Conservation (phyloP, 148 eudicot genomes). For the Salicornia ramosissima region DNA sequence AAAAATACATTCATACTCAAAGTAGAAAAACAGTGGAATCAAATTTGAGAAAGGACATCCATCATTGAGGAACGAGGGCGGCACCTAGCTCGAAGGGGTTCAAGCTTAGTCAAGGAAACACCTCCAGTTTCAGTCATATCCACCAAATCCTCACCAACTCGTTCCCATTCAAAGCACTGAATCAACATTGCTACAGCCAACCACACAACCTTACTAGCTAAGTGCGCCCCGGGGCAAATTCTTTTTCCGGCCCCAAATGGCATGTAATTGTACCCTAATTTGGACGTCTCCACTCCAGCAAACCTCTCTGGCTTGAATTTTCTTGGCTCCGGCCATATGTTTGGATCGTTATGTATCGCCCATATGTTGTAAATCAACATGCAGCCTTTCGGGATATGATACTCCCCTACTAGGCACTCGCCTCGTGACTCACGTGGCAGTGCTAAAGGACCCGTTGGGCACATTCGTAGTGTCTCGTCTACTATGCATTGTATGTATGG, state of each 20-base stretch:
- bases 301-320: conserved; percentile 42
- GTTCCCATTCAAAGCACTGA: conserved; percentile 33
- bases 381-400: conserved; percentile 30
- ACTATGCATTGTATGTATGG: conserved; percentile 40
- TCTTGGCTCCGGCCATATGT: conserved; percentile 33
- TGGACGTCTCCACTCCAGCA: background rate
- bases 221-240: conserved; percentile 32
- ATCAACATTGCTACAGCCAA: conserved; percentile 26
- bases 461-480: conserved; percentile 37
- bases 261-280: conserved; percentile 20
- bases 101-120: conserved; percentile 11
- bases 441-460: conserved; percentile 27
- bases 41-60: conserved; percentile 16
- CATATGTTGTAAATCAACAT: conserved; percentile 37
- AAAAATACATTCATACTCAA: background rate
- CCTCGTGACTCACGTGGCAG: conserved; percentile 23
- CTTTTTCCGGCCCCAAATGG: conserved; percentile 42
- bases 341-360: conserved; percentile 41
- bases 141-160: conserved; percentile 11
- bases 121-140: conserved; percentile 30
- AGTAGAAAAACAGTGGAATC: background rate
- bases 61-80: conserved; percentile 22
- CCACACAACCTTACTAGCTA: conserved; percentile 29
- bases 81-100: conserved; percentile 29
- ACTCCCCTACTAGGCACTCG: conserved; percentile 29